Conservation (phyloP, 75 land plant genomes). For the Selaginella tamariscina region DNA sequence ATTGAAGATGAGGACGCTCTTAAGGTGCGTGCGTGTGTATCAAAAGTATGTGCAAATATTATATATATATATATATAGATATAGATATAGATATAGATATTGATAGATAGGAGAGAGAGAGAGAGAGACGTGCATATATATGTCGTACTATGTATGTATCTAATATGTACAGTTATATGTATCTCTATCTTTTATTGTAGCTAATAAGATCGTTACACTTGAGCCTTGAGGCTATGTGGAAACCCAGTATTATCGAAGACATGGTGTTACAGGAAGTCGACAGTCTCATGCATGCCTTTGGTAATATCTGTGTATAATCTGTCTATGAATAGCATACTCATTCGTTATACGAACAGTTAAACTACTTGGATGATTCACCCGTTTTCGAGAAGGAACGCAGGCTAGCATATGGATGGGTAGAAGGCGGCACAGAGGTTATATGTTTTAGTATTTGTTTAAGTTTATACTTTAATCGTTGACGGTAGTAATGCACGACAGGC, state of each 20-base stretch:
- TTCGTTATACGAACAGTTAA: slow-evolving; percentile 17
- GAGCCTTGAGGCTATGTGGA: slow-evolving; percentile 26
- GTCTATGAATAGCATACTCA: background rate
- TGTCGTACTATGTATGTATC: background rate
- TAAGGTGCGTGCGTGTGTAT: too few species aligned
- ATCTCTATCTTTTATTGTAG: slow-evolving; percentile 10
- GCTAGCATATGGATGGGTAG: slow-evolving; percentile 24
- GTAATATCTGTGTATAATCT: slow-evolving; percentile 10
- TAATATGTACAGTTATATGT: background rate
- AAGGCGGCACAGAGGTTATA: slow-evolving; percentile 28
- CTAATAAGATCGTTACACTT: slow-evolving; percentile 21
- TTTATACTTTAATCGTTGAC: background rate
- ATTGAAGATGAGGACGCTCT: slow-evolving; percentile 29
- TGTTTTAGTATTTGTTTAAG: background rate
- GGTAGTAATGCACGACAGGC: slow-evolving; percentile 12
- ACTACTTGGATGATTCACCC: slow-evolving; percentile 33
- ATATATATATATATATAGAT: too few species aligned
- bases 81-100: too few species aligned
- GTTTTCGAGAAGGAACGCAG: slow-evolving; percentile 32
- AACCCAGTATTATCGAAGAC: slow-evolving; percentile 21
- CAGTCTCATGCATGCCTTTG: slow-evolving; percentile 23
- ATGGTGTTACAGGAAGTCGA: slow-evolving; percentile 23
- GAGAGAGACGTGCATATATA: too few species aligned
- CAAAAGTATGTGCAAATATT: too few species aligned
- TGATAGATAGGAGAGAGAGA: too few species aligned